Evolutionary conservation across 2,329 filamentous ascomycete genomes (phyloP).

Genomic region (Phoma sp.): DNA sequence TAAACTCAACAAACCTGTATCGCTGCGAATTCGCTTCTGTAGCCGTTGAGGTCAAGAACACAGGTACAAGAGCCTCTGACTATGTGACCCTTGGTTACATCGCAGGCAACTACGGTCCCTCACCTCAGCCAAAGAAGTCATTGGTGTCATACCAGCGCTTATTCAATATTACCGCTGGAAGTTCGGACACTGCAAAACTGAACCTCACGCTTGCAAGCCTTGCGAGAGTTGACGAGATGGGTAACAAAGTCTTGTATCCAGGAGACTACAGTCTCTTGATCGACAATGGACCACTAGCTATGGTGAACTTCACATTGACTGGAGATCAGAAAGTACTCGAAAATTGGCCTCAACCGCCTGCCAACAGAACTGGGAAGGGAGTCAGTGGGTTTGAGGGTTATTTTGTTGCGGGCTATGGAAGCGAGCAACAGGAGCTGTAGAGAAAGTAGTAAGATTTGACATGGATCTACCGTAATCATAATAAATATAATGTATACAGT

Average conservation of each 20-base stretch:
- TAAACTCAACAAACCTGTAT: slow-evolving; percentile 48
- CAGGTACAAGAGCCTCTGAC: slow-evolving; percentile 57
- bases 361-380: slow-evolving; percentile 29
- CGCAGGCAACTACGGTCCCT: slow-evolving; percentile 48
- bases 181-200: too few species aligned
- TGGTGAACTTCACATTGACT: slow-evolving; percentile 32
- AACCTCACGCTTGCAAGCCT: too few species aligned
- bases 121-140: too few species aligned
- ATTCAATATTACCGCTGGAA: too few species aligned
- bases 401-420: slow-evolving; percentile 34
- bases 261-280: too few species aligned
- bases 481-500: too few species aligned
- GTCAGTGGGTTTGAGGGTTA: slow-evolving; percentile 29
- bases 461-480: too few species aligned
- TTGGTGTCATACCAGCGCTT: too few species aligned
- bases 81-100: slow-evolving; percentile 63
- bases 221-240: too few species aligned
- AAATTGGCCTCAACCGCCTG: slow-evolving; percentile 38
- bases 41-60: slow-evolving; percentile 57
- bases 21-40: slow-evolving; percentile 53
- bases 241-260: too few species aligned
- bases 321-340: slow-evolving; percentile 34
- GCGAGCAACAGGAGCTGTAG: slow-evolving; percentile 10
- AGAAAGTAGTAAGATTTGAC: background rate
- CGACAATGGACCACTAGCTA: slow-evolving; percentile 15